phyloP scores from a whole-genome alignment of 305 asterid genomes.

The Solanum hybrid region DNA sequence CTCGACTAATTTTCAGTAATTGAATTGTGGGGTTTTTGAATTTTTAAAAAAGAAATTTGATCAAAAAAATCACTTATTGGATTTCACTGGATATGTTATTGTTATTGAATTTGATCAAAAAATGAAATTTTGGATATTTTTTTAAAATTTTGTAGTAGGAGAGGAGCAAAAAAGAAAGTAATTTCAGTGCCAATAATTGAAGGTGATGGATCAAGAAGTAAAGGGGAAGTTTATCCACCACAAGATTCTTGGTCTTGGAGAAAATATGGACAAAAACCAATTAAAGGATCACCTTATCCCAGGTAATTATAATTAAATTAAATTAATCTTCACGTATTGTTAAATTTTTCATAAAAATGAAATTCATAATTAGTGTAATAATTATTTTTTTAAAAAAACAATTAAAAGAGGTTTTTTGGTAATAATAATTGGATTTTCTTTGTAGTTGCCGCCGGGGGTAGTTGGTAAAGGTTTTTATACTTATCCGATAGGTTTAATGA shows the following conservation, averaged over 20 bases:
- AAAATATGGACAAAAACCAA: conserved; percentile 82
- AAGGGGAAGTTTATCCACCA: conserved; percentile 72
- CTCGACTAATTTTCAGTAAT: neutral
- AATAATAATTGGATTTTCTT: neutral
- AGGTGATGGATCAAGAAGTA: conserved; percentile 52
- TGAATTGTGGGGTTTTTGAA: neutral
- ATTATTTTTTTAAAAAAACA: too few species aligned
- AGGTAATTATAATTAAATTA: conserved; percentile 30
- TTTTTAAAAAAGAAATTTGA: neutral
- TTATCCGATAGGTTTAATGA: neutral
- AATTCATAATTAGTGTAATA: neutral
- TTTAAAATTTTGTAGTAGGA: conserved; percentile 15
- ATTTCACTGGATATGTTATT: too few species aligned
- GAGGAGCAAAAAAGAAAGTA: conserved; percentile 47
- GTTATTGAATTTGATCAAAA: neutral
- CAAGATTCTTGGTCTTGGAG: conserved; percentile 94
- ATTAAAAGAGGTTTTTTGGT: neutral
- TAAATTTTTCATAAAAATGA: neutral
- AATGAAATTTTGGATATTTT: neutral
- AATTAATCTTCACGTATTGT: neutral
- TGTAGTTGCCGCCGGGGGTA: conserved; percentile 15
- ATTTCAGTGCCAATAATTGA: conserved; percentile 46
- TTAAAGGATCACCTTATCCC: conserved; percentile 78
- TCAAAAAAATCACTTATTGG: too few species aligned
- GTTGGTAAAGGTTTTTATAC: neutral